Conservation (phyloP, 352 stramenopile species). For the Pythium brassicae region DNA sequence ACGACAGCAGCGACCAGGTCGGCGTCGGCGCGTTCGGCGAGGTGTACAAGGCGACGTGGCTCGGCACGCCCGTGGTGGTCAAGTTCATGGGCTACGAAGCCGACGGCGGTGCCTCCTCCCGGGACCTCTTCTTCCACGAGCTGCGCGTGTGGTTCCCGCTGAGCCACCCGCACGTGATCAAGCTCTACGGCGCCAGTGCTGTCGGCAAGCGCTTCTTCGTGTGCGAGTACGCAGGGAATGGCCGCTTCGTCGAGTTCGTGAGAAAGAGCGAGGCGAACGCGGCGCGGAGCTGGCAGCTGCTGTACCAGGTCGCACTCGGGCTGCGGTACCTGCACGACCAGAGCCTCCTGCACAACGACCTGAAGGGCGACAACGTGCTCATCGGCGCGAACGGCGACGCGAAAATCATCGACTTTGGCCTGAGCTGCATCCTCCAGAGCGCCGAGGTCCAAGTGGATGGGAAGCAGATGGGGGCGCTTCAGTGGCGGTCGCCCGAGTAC, state of each 20-base stretch:
- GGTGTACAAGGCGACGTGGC: constrained; percentile 5
- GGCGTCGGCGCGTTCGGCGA: constrained; percentile 1
- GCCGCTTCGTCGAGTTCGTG: not conserved
- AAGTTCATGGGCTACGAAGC: constrained; percentile 9
- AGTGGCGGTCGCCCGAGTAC: not conserved
- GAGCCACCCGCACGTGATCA: constrained; percentile 6
- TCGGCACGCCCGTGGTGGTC: constrained; percentile 1
- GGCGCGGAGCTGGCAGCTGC: not conserved
- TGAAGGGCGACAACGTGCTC: constrained; percentile 9
- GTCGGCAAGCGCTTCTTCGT: constrained; percentile 9
- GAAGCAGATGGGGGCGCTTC: not conserved
- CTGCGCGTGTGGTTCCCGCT: constrained; percentile 11
- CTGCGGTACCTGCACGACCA: constrained; percentile 2
- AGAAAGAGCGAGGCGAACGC: not conserved
- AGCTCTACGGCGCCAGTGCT: constrained; percentile 2
- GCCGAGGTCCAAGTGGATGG: not conserved
- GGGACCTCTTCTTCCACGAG: constrained; percentile 6
- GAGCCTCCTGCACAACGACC: constrained; percentile 3
- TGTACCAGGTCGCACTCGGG: constrained; percentile 1
- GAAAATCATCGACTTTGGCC: constrained; percentile 11
- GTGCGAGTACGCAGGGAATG: constrained; percentile 3
- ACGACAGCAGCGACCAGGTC: not conserved
- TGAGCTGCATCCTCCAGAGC: constrained; percentile 10
- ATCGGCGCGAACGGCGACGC: not conserved
- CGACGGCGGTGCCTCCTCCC: not conserved